Evolutionary conservation across 2,329 filamentous ascomycete species (phyloP).

Genomic region (Biscogniauxia sp.): DNA sequence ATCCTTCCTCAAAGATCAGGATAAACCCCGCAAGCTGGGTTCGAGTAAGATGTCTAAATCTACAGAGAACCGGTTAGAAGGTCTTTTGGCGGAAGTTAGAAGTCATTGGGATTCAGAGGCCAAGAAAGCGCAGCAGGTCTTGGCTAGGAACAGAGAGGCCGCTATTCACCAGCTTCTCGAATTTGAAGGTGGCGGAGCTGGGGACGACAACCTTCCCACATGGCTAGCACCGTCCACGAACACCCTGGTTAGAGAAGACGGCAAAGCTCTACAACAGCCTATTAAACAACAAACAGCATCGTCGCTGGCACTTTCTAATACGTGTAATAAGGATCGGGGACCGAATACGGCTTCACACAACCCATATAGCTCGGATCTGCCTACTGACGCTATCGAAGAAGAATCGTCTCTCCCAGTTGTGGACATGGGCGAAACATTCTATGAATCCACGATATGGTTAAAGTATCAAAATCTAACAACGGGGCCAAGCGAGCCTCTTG

Average conservation of each 20-base stretch:
- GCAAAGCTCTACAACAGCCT: not conserved
- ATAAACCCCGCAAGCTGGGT: slow-evolving; percentile 11
- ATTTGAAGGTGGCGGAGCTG: slow-evolving; percentile 17
- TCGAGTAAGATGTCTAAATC: slow-evolving; percentile 24
- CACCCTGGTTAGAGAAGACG: not conserved
- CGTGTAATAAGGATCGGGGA: not conserved
- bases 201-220: slow-evolving; percentile 21
- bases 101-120: slow-evolving; percentile 27
- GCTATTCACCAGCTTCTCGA: slow-evolving; percentile 19
- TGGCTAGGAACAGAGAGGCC: slow-evolving; percentile 24
- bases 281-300: not conserved
- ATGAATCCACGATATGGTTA: not conserved
- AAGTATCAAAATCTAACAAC: not conserved
- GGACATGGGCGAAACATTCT: not conserved
- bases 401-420: not conserved
- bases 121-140: slow-evolving; percentile 18
- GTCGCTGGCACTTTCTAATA: not conserved
- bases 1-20: slow-evolving; percentile 18
- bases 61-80: slow-evolving; percentile 25
- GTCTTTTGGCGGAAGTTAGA: slow-evolving; percentile 24
- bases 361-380: not conserved
- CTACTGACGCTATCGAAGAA: not conserved
- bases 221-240: slow-evolving; percentile 18
- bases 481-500: not conserved
- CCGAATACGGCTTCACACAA: not conserved